Evolutionary conservation across 768 basidiomycete species (phyloP), one percentile per base, ranked within the genome.

Genomic region (Mycena olivaceomarginata): DNA sequence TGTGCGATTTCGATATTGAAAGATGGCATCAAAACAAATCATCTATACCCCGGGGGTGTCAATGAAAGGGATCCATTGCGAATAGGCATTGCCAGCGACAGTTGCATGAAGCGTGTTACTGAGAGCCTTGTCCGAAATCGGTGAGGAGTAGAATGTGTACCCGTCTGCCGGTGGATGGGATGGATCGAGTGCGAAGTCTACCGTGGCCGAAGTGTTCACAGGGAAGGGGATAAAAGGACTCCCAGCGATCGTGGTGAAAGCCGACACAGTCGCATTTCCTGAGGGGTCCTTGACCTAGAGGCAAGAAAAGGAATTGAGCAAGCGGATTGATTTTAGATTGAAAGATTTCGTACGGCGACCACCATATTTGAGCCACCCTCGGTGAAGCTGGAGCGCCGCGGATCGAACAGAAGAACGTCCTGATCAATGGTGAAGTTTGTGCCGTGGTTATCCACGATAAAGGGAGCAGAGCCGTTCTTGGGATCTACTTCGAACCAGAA

Each of bases 41-140:
- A n/a, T n/a, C n/a, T 45, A 45, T 45, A 60, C 37, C 31, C 59
- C 59, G 37, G 31, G 59, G 37, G 7, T 10, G 2, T 5, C n/a
- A 60, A 60, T 5, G n/a, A 39, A 1, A 39, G 59, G 59, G 31
- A 60, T 12, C 59, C 59, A 60, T 60, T 22, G 12, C 9, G 59
- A 60, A 60, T 60, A 39, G 59, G 31, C 31, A 1, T 37, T 60
- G 16, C 59, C 59, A 39, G 15, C 59, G 15, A 60, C 59, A 60
- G 59, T 60, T 15, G 59, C 59, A 60, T 60, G 59, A 18, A 60
- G 10, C 31, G 59, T 60, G 59, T 60, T 60, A 31, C 59, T 60
- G 15, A 60, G 59, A 4, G 37, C 25, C 31, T 16, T 60, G 31
- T 37, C 25, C 15, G 59, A 39, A 60, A 60, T 60, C 5, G 31